Evolutionary conservation across 140 eudicot species (phyloP).

Genomic region (Anethum foeniculum): DNA sequence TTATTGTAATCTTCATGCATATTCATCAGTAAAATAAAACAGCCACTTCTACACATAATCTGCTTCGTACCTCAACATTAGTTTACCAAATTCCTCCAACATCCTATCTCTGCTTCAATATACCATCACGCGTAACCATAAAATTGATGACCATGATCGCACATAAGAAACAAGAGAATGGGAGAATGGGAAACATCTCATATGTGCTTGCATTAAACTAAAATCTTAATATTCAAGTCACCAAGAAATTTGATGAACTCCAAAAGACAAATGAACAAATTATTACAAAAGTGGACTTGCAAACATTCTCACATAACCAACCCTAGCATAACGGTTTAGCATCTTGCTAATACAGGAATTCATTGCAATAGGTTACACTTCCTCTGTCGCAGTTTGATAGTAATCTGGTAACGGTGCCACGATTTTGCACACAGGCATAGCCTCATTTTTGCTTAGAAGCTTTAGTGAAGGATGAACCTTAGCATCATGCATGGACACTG

Average conservation of each 20-base stretch:
- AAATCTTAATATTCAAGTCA: neutral
- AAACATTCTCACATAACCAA: neutral
- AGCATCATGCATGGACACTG: conserved; percentile 45
- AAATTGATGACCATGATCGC: neutral
- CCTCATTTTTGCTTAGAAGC: conserved; percentile 68
- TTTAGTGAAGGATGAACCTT: conserved; percentile 64
- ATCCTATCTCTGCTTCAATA: neutral
- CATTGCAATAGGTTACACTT: neutral
- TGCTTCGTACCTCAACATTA: neutral
- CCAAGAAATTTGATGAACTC: neutral
- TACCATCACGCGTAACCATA: neutral
- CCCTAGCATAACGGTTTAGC: neutral
- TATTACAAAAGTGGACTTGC: neutral
- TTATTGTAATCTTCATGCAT: neutral
- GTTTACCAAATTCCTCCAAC: neutral
- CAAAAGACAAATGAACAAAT: neutral
- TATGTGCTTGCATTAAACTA: neutral
- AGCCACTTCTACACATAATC: neutral
- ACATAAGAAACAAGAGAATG: neutral
- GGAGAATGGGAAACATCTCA: neutral
- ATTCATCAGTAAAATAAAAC: neutral
- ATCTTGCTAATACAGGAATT: neutral
- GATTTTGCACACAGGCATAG: conserved; percentile 71
- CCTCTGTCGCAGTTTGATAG: neutral
- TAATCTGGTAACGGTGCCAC: conserved; percentile 34